Base-by-base conservation (phyloP, 306 rosid genomes). In the Mimosa pudica region DNA sequence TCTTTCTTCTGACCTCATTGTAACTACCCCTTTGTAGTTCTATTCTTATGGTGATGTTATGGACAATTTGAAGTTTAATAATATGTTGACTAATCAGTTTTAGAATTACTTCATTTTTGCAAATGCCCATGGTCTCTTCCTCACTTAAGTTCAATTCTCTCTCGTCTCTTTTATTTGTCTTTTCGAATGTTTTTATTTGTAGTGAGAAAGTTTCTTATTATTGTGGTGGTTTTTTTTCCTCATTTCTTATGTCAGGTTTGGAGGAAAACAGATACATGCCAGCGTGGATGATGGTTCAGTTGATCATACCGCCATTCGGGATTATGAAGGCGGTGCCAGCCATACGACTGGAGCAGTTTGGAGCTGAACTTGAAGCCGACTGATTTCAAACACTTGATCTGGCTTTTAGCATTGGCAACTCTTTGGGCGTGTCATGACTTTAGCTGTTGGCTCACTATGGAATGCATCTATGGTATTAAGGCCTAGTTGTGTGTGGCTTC, bases 301-400 rank as follows among this genome's bases (percentile, higher is more conserved):
- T 75, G 89, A 96, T 91, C 98, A 96, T 80, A 88, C 97, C 38
- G 9, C 32, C 36, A 79, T 91, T 30, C 87, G 98, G 80, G 89
- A 96, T 86, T 77, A 86, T 7, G 97, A 89, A 3, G 94, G 57
- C 5, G 99, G 93, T 66, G 96, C 93, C n/a, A n/a, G n/a, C n/a
- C 24, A 70, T 52, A 42, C 89, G 96, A 67, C 75, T 96, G 82
- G 97, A 93, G 87, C 96, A 90, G 86, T 96, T 91, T 84, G 94
- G 94, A 9, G 83, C 95, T 0, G 99, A 96, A 86, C 98, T 96
- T 36, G 99, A 96, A 89, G 94, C 91, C 42, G 96, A 96, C 32
- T 89, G 77, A 86, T 47, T 75, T 42, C 6, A 35, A 41, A 44
- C 52, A 5, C 47, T 73, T 52, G 33, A 55, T 54, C 74, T 77